Conservation (phyloP, 2,329 filamentous ascomycete species). For the Gnomoniopsis sp. region DNA sequence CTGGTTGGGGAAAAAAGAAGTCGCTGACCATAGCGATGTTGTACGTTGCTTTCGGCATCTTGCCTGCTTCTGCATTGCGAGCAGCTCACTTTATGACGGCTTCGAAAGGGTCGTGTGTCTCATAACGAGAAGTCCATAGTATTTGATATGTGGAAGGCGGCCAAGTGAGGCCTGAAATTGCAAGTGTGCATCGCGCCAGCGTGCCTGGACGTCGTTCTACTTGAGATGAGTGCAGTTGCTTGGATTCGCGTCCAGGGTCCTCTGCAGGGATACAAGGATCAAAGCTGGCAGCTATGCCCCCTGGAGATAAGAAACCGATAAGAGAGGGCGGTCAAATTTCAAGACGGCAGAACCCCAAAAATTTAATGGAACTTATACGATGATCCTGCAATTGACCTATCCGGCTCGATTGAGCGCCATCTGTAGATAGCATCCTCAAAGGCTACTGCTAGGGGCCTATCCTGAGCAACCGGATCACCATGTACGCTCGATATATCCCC, state of each 20-base stretch:
- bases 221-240: neutral
- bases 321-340: constrained; percentile 31
- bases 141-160: neutral
- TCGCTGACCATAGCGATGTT: constrained; percentile 93
- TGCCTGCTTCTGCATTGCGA: constrained; percentile 18
- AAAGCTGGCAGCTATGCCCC: constrained; percentile 20
- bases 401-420: no score
- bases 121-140: neutral
- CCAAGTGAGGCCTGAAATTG: no score
- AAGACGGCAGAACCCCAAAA: constrained; percentile 30
- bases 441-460: no score
- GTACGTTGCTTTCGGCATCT: constrained; percentile 55
- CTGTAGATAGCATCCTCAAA: neutral
- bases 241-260: no score
- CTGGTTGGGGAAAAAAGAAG: constrained; percentile 98
- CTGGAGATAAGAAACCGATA: no score
- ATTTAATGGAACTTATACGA: no score
- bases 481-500: constrained; percentile 36
- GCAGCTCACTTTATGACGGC: neutral
- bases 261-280: neutral
- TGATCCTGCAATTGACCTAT: no score
- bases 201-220: no score
- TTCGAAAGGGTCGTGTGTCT: neutral
- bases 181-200: no score
- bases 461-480: constrained; percentile 2